phyloP scores from a whole-genome alignment of 1,284 basidiomycete species.

The Wallemia hederae region DNA sequence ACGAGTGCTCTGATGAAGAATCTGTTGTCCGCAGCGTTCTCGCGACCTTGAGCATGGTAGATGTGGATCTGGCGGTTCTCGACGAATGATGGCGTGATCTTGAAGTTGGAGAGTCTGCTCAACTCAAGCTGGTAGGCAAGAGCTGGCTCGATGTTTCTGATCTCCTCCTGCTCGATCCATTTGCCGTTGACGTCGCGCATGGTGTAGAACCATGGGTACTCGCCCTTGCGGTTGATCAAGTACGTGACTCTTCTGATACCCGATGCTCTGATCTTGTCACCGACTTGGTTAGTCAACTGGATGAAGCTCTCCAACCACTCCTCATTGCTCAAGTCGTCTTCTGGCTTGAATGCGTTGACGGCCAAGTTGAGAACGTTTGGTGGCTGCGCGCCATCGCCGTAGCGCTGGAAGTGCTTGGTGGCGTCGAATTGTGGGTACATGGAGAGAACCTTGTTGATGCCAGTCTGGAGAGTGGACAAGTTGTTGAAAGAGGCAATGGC shows the following conservation, averaged over 20 bases:
- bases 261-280: conserved; percentile 31
- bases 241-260: conserved; percentile 79
- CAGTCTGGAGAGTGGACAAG: conserved; percentile 35
- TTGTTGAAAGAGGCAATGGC: conserved; percentile 67
- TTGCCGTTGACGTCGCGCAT: conserved; percentile 39
- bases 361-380: conserved; percentile 86
- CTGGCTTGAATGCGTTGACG: conserved; percentile 47
- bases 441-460: conserved; percentile 37
- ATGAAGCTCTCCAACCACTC: conserved; percentile 48
- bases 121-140: conserved; percentile 96
- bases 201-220: conserved; percentile 88
- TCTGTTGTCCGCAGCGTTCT: conserved; percentile 83
- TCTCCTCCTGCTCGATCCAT: conserved; percentile 86
- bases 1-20: conserved; percentile 96
- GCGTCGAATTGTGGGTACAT: conserved; percentile 28
- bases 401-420: conserved; percentile 38
- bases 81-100: conserved; percentile 72
- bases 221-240: conserved; percentile 63
- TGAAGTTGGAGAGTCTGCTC: conserved; percentile 82
- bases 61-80: conserved; percentile 89
- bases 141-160: conserved; percentile 95
- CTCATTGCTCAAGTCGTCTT: conserved; percentile 44
- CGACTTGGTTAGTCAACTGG: conserved; percentile 41
- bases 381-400: conserved; percentile 37
- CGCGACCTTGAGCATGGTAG: conserved; percentile 77